Evolutionary conservation across 768 basidiomycete species (phyloP), one percentile per base, ranked within the genome.

Genomic region (Termitomyces sp.): DNA sequence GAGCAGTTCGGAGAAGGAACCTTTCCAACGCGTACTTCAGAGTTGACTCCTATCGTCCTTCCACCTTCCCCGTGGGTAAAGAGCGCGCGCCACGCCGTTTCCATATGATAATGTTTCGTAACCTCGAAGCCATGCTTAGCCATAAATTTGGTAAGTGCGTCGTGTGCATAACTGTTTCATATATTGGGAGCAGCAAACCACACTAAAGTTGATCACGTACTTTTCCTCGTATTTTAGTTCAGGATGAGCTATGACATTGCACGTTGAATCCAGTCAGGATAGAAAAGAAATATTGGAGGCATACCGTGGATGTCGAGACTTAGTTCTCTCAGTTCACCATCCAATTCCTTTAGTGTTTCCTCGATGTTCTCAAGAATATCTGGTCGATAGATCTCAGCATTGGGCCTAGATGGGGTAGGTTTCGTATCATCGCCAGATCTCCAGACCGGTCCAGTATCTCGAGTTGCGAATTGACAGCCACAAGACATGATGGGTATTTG

Each of bases 41-140:
- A 91, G 66, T 93, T 92, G 54, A 93, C 73, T 0, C 90, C 90
- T 31, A 92, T 80, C 0, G 80, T 83, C 48, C 83, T 78, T 6
- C 88, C 89, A 10, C 87, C 89, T 29, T 72, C 66, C 11, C 88
- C 86, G 59, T 85, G 76, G 15, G 77, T 71, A 60, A 81, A 91
- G 2, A 76, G 79, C 0, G 91, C 91, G 20, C 76, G 71, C 90
- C 90, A 91, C 4, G 88, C 90, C 0, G 90, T 93, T 16, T 81
- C 76, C 23, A 92, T 72, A 47, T 78, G 76, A 61, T 84, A 79
- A 43, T 88, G 79, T 49, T 70, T 76, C 38, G 77, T 78, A 13
- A 90, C 85, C 15, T 76, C 68, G 64, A 88, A 91, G 0, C 85
- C 88, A 27, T 84, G 82, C 42, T 76, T 75, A 41, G 70, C 73